These are phyloP conservation scores for Aspergillus avenaceus DNA, from an alignment of 495 filamentous ascomycete species.

Conservation along the genomic window DNA sequence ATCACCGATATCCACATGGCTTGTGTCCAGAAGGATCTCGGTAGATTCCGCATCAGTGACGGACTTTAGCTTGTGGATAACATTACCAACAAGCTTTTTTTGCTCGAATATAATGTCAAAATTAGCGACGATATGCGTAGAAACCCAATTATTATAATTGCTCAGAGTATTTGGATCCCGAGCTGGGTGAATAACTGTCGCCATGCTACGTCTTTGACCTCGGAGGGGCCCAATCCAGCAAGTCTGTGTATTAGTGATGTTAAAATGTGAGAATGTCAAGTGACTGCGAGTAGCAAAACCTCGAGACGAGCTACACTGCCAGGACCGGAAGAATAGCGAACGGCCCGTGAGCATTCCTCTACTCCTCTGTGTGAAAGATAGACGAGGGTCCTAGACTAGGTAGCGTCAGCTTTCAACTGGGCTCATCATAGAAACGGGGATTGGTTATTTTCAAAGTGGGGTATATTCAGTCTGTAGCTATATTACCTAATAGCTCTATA, in stretches of 20 bases:
- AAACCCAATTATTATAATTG: constrained; percentile 83
- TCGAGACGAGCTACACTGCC: constrained; percentile 2
- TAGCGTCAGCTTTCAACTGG: not conserved
- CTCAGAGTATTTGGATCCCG: constrained; percentile 88
- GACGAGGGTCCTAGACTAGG: not conserved
- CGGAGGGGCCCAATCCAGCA: constrained; percentile 5
- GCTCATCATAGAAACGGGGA: not conserved
- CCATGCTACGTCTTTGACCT: constrained; percentile 27
- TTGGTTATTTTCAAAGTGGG: not conserved
- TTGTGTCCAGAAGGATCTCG: constrained; percentile 85
- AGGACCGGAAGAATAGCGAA: constrained; percentile 1
- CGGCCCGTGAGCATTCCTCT: constrained; percentile 1
- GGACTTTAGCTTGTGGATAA: constrained; percentile 68
- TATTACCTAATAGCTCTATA: not conserved
- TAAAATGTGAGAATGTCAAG: not conserved
- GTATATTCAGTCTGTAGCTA: not conserved
- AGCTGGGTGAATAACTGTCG: constrained; percentile 48
- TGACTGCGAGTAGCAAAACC: not conserved
- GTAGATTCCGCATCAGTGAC: constrained; percentile 62
- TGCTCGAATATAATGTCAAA: constrained; percentile 77
- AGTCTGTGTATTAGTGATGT: not conserved
- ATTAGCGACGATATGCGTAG: constrained; percentile 73
- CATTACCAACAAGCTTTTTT: constrained; percentile 68
- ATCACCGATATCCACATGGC: constrained; percentile 63
- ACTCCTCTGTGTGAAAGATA: not conserved